These are phyloP conservation scores for Eustoma russellianum DNA, from an alignment of 257 asterid species.

Conservation along the genomic window DNA sequence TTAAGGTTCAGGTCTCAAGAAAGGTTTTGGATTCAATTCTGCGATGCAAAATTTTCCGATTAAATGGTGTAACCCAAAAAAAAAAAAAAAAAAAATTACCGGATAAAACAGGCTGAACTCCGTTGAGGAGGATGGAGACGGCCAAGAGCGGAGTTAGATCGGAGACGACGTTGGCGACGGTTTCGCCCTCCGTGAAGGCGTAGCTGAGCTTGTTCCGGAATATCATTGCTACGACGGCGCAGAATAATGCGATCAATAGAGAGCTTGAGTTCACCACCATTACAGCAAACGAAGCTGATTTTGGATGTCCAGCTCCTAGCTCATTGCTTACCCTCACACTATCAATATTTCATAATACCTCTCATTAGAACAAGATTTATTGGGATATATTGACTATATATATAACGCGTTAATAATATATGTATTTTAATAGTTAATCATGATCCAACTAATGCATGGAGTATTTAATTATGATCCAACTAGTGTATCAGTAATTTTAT, in stretches of 20 bases:
- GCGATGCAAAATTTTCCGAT: background rate
- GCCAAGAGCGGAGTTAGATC: conserved; percentile 54
- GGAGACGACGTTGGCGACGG: conserved; percentile 45
- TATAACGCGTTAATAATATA: background rate
- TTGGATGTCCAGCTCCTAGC: conserved; percentile 25
- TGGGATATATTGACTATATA: background rate
- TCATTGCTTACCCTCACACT: conserved; percentile 29
- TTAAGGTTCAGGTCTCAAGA: too few species aligned
- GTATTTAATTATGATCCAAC: too few species aligned
- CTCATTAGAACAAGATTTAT: background rate
- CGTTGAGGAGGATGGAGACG: conserved; percentile 44
- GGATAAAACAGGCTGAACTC: conserved; percentile 65
- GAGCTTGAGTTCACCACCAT: conserved; percentile 12
- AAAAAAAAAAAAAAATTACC: conserved; percentile 20
- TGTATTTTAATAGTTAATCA: too few species aligned
- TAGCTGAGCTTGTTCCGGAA: conserved; percentile 17
- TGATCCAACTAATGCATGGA: too few species aligned
- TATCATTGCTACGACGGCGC: conserved; percentile 9
- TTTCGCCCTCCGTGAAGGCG: conserved; percentile 37
- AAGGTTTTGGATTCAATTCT: too few species aligned
- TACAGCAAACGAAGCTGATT: conserved; percentile 21
- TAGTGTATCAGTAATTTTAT: too few species aligned
- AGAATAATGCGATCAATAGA: conserved; percentile 4
- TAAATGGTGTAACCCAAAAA: too few species aligned
- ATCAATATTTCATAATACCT: background rate